Percentiles rank a stretch among this genome's conserved stretches.
These are phyloP conservation scores for Diversispora epigaea DNA, from an alignment of 192 early-diverging fungal species.

Conservation along the genomic window DNA sequence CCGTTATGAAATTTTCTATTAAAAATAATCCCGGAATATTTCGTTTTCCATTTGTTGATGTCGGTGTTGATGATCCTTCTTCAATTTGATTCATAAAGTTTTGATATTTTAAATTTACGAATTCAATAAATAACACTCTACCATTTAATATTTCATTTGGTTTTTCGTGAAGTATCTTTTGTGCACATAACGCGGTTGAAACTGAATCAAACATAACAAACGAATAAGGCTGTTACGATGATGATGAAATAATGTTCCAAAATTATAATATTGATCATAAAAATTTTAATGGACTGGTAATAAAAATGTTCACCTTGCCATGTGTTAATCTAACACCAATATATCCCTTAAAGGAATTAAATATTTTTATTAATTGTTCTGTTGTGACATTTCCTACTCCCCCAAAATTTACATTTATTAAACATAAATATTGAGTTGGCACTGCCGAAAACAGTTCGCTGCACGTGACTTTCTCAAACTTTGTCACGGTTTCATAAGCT, in stretches of 20 bases:
- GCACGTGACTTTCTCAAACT: constrained; percentile 1
- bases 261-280: background rate
- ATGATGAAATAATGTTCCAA: too few species aligned
- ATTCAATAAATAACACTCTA: constrained; percentile 24
- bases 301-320: constrained; percentile 17
- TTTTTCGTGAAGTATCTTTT: constrained; percentile 9
- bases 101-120: constrained; percentile 22
- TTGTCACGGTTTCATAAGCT: constrained; percentile 26
- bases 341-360: constrained; percentile 3
- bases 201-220: constrained; percentile 26
- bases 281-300: background rate
- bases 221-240: constrained; percentile 25
- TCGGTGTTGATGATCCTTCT: too few species aligned
- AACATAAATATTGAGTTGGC: constrained; percentile 28
- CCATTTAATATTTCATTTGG: constrained; percentile 9
- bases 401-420: constrained; percentile 21
- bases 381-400: constrained; percentile 18
- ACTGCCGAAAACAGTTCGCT: constrained; percentile 17
- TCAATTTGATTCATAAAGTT: constrained; percentile 31
- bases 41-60: background rate
- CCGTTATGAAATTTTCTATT: constrained; percentile 18
- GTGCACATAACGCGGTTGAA: background rate
- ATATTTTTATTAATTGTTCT: constrained; percentile 13
- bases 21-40: constrained; percentile 17
- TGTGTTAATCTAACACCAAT: constrained; percentile 8